Evolutionary conservation across 768 basidiomycete species (phyloP).

Genomic region (Pleurotus giganteus): DNA sequence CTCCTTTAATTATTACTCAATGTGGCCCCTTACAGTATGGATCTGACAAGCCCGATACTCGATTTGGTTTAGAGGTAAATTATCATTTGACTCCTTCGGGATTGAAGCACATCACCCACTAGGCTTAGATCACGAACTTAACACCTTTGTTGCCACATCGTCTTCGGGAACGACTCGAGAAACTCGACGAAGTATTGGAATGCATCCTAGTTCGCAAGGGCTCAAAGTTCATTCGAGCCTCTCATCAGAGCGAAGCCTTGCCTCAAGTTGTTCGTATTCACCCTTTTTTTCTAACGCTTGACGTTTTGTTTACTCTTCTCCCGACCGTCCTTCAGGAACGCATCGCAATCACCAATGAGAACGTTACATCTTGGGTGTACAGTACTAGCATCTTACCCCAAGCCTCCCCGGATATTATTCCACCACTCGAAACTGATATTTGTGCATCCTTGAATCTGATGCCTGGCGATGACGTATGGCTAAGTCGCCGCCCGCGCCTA

Average conservation of each 20-base stretch:
- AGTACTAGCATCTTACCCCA: constrained; percentile 28
- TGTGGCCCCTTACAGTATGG: constrained; percentile 62
- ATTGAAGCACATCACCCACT: constrained; percentile 17
- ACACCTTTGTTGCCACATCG: constrained; percentile 33
- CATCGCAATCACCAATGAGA: constrained; percentile 45
- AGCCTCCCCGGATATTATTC: constrained; percentile 17
- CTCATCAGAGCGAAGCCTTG: constrained; percentile 17
- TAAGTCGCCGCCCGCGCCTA: constrained; percentile 46
- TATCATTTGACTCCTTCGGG: constrained; percentile 9
- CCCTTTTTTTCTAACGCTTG: not conserved
- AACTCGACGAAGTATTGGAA: constrained; percentile 37
- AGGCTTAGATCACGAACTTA: constrained; percentile 42
- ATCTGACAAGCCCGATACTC: constrained; percentile 92
- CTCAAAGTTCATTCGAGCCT: constrained; percentile 42
- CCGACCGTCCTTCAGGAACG: constrained; percentile 38
- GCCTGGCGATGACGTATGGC: constrained; percentile 56
- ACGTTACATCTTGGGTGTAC: constrained; percentile 45
- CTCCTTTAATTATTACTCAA: constrained; percentile 16
- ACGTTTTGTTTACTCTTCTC: constrained; percentile 16
- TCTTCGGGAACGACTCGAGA: constrained; percentile 25
- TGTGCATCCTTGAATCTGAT: constrained; percentile 41
- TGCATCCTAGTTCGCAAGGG: constrained; percentile 44
- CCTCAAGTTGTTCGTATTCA: not conserved
- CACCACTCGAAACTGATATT: constrained; percentile 28
- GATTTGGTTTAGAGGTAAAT: constrained; percentile 81